Evolutionary conservation across 192 early-diverging fungal genomes (phyloP).

Genomic region (Umbelopsis sp.): DNA sequence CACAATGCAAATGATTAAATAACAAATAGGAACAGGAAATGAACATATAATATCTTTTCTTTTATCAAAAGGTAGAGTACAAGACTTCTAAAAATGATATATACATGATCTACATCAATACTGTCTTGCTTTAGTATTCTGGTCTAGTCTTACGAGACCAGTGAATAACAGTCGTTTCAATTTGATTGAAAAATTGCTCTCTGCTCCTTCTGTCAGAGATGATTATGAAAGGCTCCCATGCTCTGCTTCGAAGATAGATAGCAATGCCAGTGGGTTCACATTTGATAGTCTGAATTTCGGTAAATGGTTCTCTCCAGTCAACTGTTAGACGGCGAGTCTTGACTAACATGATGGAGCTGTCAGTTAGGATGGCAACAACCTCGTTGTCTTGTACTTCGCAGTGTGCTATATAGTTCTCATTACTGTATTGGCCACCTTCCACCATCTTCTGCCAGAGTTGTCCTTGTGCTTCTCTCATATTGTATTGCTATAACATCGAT

Average conservation of each 20-base stretch:
- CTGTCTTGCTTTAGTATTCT: background rate
- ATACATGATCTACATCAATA: background rate
- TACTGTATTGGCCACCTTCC: slow-evolving; percentile 73
- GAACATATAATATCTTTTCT: no score
- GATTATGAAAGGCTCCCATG: slow-evolving; percentile 69
- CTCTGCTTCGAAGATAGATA: slow-evolving; percentile 61
- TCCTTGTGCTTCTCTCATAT: slow-evolving; percentile 78
- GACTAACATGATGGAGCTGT: slow-evolving; percentile 74
- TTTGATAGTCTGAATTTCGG: slow-evolving; percentile 70
- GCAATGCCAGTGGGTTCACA: slow-evolving; percentile 73
- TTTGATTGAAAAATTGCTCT: slow-evolving; percentile 69
- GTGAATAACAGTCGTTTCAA: slow-evolving; percentile 63
- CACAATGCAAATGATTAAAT: no score
- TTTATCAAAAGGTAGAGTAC: no score
- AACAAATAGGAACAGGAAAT: no score
- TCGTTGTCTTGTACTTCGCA: slow-evolving; percentile 82
- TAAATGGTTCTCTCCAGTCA: slow-evolving; percentile 85
- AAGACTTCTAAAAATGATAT: background rate
- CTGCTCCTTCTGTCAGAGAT: slow-evolving; percentile 66
- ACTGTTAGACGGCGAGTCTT: slow-evolving; percentile 68
- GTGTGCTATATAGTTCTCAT: slow-evolving; percentile 88
- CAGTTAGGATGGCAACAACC: slow-evolving; percentile 83
- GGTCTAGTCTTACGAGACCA: slow-evolving; percentile 12
- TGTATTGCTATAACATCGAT: slow-evolving; percentile 55
- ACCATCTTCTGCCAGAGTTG: slow-evolving; percentile 84